phyloP scores from a whole-genome alignment of 2,329 filamentous ascomycete genomes.

The Cytospora leucostoma region DNA sequence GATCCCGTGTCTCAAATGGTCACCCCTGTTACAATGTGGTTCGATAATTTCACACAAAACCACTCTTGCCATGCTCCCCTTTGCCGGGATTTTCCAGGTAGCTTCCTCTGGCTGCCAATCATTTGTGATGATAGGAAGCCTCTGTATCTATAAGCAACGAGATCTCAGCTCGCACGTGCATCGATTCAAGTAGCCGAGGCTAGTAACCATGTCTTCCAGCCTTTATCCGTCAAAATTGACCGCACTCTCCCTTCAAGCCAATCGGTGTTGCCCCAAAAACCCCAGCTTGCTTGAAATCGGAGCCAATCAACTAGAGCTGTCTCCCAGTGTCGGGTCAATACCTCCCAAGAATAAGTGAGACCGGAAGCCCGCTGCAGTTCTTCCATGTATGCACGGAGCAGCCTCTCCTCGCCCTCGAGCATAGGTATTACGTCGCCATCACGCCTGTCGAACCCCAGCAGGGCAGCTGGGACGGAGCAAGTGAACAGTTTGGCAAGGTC shows the following conservation, averaged over 20 bases:
- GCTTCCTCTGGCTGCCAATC: too few species aligned
- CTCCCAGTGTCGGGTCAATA: constrained; percentile 64
- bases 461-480: constrained; percentile 59
- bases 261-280: constrained; percentile 61
- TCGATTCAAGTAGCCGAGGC: not conserved
- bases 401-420: constrained; percentile 48
- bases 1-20: not conserved
- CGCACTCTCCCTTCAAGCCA: constrained; percentile 59
- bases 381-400: constrained; percentile 54
- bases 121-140: too few species aligned
- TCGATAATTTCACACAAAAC: too few species aligned
- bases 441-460: constrained; percentile 44
- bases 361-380: constrained; percentile 37
- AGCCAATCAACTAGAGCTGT: constrained; percentile 69
- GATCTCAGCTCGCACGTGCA: not conserved
- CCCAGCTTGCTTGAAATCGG: constrained; percentile 61
- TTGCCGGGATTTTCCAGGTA: too few species aligned
- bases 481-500: constrained; percentile 69
- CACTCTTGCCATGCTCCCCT: too few species aligned
- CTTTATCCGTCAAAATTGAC: constrained; percentile 47
- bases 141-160: too few species aligned
- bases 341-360: constrained; percentile 53
- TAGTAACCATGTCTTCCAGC: constrained; percentile 36
- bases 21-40: not conserved
- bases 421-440: constrained; percentile 45